Base-by-base conservation (phyloP, 1,284 basidiomycete genomes). In the Boletellus deceptivus region DNA sequence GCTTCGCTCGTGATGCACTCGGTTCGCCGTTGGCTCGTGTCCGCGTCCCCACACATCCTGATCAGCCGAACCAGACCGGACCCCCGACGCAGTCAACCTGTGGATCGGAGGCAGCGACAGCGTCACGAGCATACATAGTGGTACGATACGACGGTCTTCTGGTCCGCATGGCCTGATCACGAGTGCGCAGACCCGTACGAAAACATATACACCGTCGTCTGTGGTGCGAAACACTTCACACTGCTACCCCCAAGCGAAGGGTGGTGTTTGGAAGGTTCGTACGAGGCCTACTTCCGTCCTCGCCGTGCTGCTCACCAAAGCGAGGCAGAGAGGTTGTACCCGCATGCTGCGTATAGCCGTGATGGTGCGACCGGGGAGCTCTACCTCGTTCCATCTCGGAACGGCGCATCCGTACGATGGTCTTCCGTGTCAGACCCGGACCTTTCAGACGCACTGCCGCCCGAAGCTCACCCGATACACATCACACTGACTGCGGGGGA, bases 1-100 rank as follows among this genome's bases (percentile, higher is more conserved):
- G 75, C 5, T 93, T 89, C 83, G 89, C 88, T 65, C 83, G 76
- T 48, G 82, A 86, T 59, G 89, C 89, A 41, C 72, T 93, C 27
- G 90, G 91, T 93, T 60, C 27, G 78, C 67, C 25, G 39, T 40
- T 27, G 13, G 9, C 39, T 22, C 41, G 22, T 24, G 39, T 43
- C 6, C 38, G 29, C 38, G 8, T 25, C n/a, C n/a, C 1, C 8
- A 16, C 22, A 38, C 16, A n/a, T 50, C 39, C 43, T 52, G 25
- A 51, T 36, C 47, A 35, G 41, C 46, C 17, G 45, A 55, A 55
- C 36, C 53, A 90, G 90, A 78, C 36, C 73, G 70, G 52, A 64
- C 72, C 20, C 91, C 93, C 0, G 93, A 96, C 59, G 93, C 91
- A 3, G 91, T 93, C 0, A 96, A 96, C 64, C 64, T 95, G 18